Evolutionary conservation across 257 asterid species (phyloP).

Genomic region (Solanum neorickii): DNA sequence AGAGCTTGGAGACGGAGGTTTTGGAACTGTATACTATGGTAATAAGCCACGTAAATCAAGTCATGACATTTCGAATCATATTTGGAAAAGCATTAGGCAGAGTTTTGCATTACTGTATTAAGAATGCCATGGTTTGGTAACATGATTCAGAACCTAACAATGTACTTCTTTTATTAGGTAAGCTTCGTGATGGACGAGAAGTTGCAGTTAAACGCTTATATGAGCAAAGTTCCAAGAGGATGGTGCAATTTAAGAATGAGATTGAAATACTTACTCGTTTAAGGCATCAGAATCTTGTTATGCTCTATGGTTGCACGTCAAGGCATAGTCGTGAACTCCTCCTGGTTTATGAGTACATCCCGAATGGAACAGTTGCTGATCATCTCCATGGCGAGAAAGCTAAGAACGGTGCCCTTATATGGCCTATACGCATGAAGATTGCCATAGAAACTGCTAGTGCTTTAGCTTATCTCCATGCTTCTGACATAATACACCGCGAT

Average conservation of each 20-base stretch:
- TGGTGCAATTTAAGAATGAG: conserved; percentile 52
- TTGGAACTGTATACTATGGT: conserved; percentile 45
- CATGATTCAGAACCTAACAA: not conserved
- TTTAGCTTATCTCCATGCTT: conserved; percentile 40
- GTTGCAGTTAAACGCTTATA: conserved; percentile 50
- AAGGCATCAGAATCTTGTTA: conserved; percentile 39
- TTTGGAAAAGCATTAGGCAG: not conserved
- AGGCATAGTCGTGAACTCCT: conserved; percentile 37
- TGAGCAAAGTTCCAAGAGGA: conserved; percentile 34
- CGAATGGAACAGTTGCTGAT: conserved; percentile 51
- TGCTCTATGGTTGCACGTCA: conserved; percentile 48
- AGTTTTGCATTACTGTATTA: not conserved
- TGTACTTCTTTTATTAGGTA: conserved; percentile 15
- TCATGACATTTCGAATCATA: not conserved
- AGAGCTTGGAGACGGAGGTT: conserved; percentile 55
- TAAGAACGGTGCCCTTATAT: not conserved
- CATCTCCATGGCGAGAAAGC: conserved; percentile 39
- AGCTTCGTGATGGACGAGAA: conserved; percentile 46
- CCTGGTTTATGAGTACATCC: conserved; percentile 41
- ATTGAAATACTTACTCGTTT: conserved; percentile 30
- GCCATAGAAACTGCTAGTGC: conserved; percentile 46
- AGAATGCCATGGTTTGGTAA: not conserved
- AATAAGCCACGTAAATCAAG: not conserved
- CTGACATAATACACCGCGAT: conserved; percentile 47
- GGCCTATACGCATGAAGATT: conserved; percentile 40